Conservation (phyloP, 192 early-diverging fungal genomes). For the Mortierella claussenii region DNA sequence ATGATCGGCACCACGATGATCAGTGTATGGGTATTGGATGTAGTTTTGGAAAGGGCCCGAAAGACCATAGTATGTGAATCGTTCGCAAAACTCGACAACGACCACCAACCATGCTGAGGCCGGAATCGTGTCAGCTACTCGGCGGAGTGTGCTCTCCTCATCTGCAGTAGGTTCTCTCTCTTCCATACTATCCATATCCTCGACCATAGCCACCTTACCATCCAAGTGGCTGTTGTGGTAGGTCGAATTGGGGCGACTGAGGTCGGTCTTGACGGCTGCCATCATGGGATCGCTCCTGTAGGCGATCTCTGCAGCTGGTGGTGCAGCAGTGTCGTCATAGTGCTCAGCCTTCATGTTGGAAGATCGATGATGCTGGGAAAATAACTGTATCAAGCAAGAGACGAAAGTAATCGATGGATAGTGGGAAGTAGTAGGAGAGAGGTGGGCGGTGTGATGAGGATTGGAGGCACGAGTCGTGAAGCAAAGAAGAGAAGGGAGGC, state of each 20-base stretch:
- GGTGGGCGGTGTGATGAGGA: no score
- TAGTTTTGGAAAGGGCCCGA: constrained; percentile 69
- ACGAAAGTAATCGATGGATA: no score
- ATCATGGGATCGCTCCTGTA: constrained; percentile 37
- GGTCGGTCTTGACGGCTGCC: background rate
- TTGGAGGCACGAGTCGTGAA: no score
- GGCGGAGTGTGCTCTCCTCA: constrained; percentile 63
- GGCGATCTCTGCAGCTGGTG: constrained; percentile 21
- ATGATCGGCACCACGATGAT: constrained; percentile 49
- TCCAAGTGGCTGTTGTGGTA: no score
- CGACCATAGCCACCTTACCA: background rate
- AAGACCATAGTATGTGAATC: constrained; percentile 72
- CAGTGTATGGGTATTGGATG: constrained; percentile 57
- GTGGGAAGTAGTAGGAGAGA: no score
- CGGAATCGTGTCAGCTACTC: constrained; percentile 69
- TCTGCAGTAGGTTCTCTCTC: constrained; percentile 61
- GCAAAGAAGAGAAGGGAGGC: no score
- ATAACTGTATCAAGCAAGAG: no score
- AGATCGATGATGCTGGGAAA: no score
- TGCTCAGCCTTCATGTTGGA: background rate
- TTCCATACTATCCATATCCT: constrained; percentile 2
- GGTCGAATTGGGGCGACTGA: background rate
- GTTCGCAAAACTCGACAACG: constrained; percentile 69
- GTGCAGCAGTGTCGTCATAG: constrained; percentile 4
- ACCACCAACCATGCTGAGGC: constrained; percentile 63